phyloP scores from a whole-genome alignment of 164 flowering plant genomes.

The Vitis rotundifolia region DNA sequence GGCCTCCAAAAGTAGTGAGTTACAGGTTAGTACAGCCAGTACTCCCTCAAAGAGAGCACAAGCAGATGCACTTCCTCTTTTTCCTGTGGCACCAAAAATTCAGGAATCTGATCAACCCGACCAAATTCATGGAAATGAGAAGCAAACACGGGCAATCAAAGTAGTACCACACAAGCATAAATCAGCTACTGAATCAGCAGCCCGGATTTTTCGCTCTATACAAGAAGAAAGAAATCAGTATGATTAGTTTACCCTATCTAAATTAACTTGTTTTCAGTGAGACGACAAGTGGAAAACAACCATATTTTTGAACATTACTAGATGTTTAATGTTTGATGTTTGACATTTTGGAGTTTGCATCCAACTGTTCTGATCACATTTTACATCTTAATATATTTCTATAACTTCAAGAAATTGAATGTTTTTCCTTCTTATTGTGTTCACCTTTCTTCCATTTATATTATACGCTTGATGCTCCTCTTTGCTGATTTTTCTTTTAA shows the following conservation, averaged over 20 bases:
- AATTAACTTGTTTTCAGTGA: too few relatives aligned
- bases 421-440: too few relatives aligned
- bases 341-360: too few relatives aligned
- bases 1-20: constrained; percentile 45
- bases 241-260: constrained; percentile 17
- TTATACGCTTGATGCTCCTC: too few relatives aligned
- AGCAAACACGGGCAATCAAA: constrained; percentile 45
- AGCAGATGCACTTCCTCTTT: constrained; percentile 47
- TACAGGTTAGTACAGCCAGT: constrained; percentile 63
- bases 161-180: constrained; percentile 86
- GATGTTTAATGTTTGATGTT: too few relatives aligned
- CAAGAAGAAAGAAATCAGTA: constrained; percentile 72
- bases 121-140: constrained; percentile 16
- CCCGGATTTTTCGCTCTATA: constrained; percentile 79
- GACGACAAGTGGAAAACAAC: too few relatives aligned
- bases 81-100: constrained; percentile 42
- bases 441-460: too few relatives aligned
- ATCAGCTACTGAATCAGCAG: constrained; percentile 84
- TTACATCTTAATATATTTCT: too few relatives aligned
- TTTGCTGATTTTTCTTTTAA: too few relatives aligned
- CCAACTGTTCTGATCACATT: too few relatives aligned
- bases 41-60: constrained; percentile 44
- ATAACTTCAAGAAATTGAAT: too few relatives aligned
- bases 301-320: too few relatives aligned
- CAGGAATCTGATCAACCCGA: constrained; percentile 1